These are phyloP conservation scores for Penicillium canescens DNA, from an alignment of 495 filamentous ascomycete genomes.

Conservation along the genomic window DNA sequence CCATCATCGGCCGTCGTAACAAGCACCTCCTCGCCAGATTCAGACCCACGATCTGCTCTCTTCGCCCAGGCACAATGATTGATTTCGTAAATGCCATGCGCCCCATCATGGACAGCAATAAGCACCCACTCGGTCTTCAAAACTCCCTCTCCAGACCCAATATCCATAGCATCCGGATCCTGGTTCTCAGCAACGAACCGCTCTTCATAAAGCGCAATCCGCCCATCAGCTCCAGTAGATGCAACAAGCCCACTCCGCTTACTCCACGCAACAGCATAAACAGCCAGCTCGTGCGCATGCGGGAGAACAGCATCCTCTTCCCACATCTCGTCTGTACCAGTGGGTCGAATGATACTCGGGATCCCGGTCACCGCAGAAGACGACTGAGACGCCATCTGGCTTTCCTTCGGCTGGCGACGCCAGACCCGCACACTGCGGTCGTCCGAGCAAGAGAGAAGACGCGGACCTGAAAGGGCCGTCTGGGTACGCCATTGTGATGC, in stretches of 20 bases:
- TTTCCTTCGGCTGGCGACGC: conserved; percentile 60
- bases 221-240: conserved; percentile 83
- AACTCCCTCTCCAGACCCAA: conserved; percentile 16
- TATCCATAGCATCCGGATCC: conserved; percentile 41
- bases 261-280: conserved; percentile 86
- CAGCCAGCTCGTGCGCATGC: conserved; percentile 68
- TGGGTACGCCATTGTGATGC: conserved; percentile 38
- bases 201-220: conserved; percentile 79
- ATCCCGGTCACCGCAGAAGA: conserved; percentile 44
- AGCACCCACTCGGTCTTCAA: conserved; percentile 63
- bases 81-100: conserved; percentile 89
- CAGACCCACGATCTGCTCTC: conserved; percentile 37
- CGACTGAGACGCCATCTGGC: conserved; percentile 16
- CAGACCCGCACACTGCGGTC: conserved; percentile 78
- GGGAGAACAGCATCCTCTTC: conserved; percentile 70
- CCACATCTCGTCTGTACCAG: conserved; percentile 78
- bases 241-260: conserved; percentile 69
- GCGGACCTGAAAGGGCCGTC: conserved; percentile 53
- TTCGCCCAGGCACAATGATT: conserved; percentile 83
- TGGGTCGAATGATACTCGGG: conserved; percentile 78
- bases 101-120: conserved; percentile 61
- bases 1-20: conserved; percentile 83
- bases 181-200: conserved; percentile 28
- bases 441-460: conserved; percentile 77
- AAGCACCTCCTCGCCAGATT: conserved; percentile 66